phyloP scores from a whole-genome alignment of 345 rosid genomes.

The Syzygium aromaticum region DNA sequence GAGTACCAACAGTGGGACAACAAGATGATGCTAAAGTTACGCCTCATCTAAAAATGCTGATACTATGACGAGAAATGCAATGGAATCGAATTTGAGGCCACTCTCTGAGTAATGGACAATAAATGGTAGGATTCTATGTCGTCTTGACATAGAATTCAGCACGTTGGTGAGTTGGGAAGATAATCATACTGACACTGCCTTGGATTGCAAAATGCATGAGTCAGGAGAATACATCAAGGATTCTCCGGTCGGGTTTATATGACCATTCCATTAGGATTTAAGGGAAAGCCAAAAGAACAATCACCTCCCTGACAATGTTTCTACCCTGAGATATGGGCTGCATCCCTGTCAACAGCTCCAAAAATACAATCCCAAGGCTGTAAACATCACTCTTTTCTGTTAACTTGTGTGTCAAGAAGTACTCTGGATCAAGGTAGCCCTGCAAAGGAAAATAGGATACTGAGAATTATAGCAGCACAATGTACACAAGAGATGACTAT shows the following conservation, averaged over 20 bases:
- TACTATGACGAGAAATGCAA: background rate
- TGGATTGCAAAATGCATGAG: background rate
- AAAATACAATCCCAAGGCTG: constrained; percentile 85
- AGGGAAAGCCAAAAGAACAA: background rate
- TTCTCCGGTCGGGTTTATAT: background rate
- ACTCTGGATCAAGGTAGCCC: constrained; percentile 97
- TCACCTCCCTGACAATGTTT: constrained; percentile 89
- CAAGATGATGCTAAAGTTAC: background rate
- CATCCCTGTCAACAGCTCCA: constrained; percentile 89
- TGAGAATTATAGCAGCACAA: background rate
- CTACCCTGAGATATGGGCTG: constrained; percentile 81
- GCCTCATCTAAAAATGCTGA: background rate
- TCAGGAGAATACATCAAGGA: background rate
- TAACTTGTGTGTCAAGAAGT: constrained; percentile 76
- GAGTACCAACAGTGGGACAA: background rate
- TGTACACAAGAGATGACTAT: background rate
- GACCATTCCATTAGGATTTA: background rate
- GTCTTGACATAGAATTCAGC: background rate
- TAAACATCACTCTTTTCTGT: constrained; percentile 98
- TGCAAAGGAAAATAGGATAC: constrained; percentile 12
- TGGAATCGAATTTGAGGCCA: background rate
- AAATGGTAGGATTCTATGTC: background rate
- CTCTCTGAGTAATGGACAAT: background rate
- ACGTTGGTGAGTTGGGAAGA: background rate
- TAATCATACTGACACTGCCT: background rate